Evolutionary conservation across 148 eudicot species (phyloP), one percentile per base, ranked within the genome.

Genomic region (Rhododendron griersonianum): DNA sequence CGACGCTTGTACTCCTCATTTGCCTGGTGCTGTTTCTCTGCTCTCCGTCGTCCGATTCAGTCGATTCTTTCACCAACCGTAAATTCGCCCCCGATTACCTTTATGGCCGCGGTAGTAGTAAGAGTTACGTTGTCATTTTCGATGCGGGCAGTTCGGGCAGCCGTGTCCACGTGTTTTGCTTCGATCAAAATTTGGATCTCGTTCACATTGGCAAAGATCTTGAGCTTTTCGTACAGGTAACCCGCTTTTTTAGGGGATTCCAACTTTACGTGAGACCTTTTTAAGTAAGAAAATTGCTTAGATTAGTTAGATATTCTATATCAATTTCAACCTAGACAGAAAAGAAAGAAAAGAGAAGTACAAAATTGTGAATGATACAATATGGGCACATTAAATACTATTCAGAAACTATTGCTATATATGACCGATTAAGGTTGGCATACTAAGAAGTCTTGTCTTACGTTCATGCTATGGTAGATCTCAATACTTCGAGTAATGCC

Each of bases 131-230:
- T 15, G 99, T 97, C 65, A 91, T 97, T 33, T 97, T 97, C 85
- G 98, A 97, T 88, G 99, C 98, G 13, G 99, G 99, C 4, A 97
- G 99, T 83, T 92, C 95, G 9, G 99, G 99, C 21, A 97, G 98
- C 84, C 87, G 99, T 76, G 99, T 97, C 28, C 99, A 97, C 85
- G 99, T 97, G 15, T 97, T 95, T 87, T 93, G 98, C 87, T 97
- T 97, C 65, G 95, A 97, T 82, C 30, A 88, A 69, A 88, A 93
- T 84, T 90, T 97, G 86, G 93, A 97, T 93, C 99, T 97, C 80
- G 94, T 97, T 30, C 98, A 93, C 51, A 95, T 90, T 85, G 92
- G 94, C 69, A 39, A 85, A 8, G 92, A 90, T 35, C 94, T 92
- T 14, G 94, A 92, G 88, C 94, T 92, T 47, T 92, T 92, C 76